Evolutionary conservation across 208 protist species (phyloP), one percentile per base, ranked within the genome.

Genomic region (Angomonas ambiguus): DNA sequence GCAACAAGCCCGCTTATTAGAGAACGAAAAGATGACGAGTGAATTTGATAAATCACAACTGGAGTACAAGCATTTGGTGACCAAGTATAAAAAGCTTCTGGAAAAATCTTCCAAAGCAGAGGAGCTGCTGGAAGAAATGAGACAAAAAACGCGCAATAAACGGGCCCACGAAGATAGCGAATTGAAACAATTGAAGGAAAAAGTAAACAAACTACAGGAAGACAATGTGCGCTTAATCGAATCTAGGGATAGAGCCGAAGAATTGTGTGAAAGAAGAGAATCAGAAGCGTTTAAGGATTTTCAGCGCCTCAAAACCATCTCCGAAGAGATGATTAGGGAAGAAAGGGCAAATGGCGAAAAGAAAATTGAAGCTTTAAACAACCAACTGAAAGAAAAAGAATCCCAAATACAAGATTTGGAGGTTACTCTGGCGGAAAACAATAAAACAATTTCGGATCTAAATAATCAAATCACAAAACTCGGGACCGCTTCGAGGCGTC

Each of bases 31-130:
- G 51, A 60, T 80, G 34, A 69, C 67, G 22, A 71, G 77, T 57
- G 76, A 85, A 13, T 76, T 86, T 53, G 79, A 79, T 56, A 95
- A 92, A 41, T 74, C 83, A 28, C 82, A 82, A 31, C 72, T 91
- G 0, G 89, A 95, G 59, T 91, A 91, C 59, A 82, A 82, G n/a
- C 89, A 95, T 53, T 71, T 95, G 20, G 82, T 84, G 4, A 56
- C 79, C 5, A 76, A 74, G 20, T 70, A 91, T 62, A 85, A 75
- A 25, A 65, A 77, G 22, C 72, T 91, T 28, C 55, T 79, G 5
- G 87, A 94, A 72, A 83, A 74, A 16, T 66, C 62, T 24, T 42
- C 65, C 11, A 88, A 83, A 51, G 73, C 68, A 2, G 74, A 84
- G 35, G 76, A 85, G 49, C 79, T 82, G 55, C 35, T 94, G 35